A percentile compares a stretch with the other conserved stretches of the same genome.
Conservation (phyloP, 2,329 filamentous ascomycete genomes). For the Neopestalotiopsis sp. region DNA sequence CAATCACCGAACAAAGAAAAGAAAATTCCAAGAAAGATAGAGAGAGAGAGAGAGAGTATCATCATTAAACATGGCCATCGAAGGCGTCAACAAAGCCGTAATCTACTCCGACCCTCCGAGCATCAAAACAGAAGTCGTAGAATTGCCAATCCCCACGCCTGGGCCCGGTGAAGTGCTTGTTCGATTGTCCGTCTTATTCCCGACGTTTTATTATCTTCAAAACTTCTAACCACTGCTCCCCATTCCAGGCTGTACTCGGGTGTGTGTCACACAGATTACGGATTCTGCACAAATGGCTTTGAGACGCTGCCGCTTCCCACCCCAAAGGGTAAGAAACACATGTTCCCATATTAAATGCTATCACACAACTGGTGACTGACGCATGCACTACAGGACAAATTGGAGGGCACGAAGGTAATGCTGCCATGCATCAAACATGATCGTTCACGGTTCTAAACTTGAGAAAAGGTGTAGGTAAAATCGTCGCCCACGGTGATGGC, state of each 20-base stretch:
- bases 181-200: background rate
- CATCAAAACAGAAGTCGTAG: background rate
- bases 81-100: background rate
- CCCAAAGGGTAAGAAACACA: background rate
- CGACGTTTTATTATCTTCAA: background rate
- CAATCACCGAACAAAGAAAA: background rate
- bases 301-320: background rate
- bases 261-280: conserved; percentile 21
- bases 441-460: background rate
- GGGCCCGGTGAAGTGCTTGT: conserved; percentile 17
- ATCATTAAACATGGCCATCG: background rate
- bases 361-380: conserved; percentile 26
- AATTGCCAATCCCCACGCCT: conserved; percentile 10
- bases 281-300: conserved; percentile 17
- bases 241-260: conserved; percentile 5
- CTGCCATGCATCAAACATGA: background rate
- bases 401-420: conserved; percentile 72
- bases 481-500: conserved; percentile 52
- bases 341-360: background rate
- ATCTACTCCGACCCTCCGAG: conserved; percentile 4
- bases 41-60: background rate
- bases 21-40: too few species aligned
- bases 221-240: background rate
- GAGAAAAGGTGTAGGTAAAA: background rate
- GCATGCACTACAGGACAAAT: conserved; percentile 62